Percentiles rank a stretch among this genome's conserved stretches.
phyloP scores from a whole-genome alignment of 2,329 filamentous ascomycete genomes.

The Boeremia lycopersici region DNA sequence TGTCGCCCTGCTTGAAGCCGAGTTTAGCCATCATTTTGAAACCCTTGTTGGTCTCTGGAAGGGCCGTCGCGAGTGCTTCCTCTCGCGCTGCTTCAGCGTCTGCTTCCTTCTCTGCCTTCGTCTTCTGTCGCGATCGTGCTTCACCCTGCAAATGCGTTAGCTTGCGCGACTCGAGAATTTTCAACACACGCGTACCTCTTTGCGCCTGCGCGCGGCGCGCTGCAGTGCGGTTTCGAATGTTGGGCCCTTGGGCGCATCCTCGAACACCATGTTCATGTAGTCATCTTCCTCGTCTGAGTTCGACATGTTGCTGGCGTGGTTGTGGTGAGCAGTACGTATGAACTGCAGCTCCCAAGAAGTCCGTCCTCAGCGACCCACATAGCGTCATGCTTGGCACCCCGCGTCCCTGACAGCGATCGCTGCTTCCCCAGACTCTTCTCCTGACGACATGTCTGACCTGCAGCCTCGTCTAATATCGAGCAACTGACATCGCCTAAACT shows the following conservation, averaged over 20 bases:
- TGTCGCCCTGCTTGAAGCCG: slow-evolving; percentile 79
- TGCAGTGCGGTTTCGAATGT: slow-evolving; percentile 68
- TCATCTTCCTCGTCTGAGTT: slow-evolving; percentile 78
- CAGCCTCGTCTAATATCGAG: neutral
- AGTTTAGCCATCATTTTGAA: slow-evolving; percentile 97
- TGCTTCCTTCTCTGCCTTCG: slow-evolving; percentile 81
- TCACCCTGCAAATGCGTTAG: slow-evolving; percentile 34
- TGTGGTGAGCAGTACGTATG: neutral
- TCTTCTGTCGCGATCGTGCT: slow-evolving; percentile 57
- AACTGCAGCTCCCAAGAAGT: slow-evolving; percentile 11
- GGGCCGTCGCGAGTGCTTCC: slow-evolving; percentile 73
- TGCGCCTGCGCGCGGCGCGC: slow-evolving; percentile 60
- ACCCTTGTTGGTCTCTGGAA: slow-evolving; percentile 79
- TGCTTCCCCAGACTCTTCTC: slow-evolving; percentile 16
- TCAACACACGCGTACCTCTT: slow-evolving; percentile 48
- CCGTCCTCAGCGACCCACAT: slow-evolving; percentile 21
- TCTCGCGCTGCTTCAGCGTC: slow-evolving; percentile 76
- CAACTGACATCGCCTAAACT: neutral
- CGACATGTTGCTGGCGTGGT: slow-evolving; percentile 29
- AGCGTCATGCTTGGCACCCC: slow-evolving; percentile 16
- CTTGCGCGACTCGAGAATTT: neutral
- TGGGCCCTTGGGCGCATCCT: slow-evolving; percentile 60
- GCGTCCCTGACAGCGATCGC: slow-evolving; percentile 13
- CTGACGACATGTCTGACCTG: slow-evolving; percentile 8
- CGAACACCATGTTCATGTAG: slow-evolving; percentile 96